phyloP scores from a whole-genome alignment of 495 filamentous ascomycete genomes.

The Trichoderma parareesei region DNA sequence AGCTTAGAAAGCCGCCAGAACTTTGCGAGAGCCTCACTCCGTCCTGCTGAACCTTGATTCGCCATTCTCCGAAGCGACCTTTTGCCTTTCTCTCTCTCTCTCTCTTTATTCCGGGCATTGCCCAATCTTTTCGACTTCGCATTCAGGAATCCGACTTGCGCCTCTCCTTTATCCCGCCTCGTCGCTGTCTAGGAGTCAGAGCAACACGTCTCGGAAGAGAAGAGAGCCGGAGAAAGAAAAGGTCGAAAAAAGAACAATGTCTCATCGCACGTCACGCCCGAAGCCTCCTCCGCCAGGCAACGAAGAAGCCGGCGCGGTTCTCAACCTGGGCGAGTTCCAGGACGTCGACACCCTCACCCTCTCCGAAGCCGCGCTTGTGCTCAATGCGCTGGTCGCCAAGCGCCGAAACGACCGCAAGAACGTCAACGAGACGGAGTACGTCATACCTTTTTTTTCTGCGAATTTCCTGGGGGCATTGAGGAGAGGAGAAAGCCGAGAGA shows the following conservation, averaged over 20 bases:
- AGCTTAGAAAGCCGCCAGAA: too few relatives aligned
- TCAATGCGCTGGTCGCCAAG: slow-evolving; percentile 76
- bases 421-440: slow-evolving; percentile 58
- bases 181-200: neutral
- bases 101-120: neutral
- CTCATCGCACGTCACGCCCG: slow-evolving; percentile 52
- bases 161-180: neutral
- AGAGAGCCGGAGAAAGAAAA: neutral
- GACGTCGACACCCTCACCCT: slow-evolving; percentile 79
- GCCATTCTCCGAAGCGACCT: neutral
- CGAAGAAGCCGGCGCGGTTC: slow-evolving; percentile 74
- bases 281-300: slow-evolving; percentile 69
- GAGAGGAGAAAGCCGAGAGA: neutral
- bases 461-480: neutral
- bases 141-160: neutral
- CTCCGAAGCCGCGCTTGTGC: slow-evolving; percentile 83
- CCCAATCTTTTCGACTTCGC: neutral
- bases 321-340: slow-evolving; percentile 87
- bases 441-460: neutral
- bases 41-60: neutral
- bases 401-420: slow-evolving; percentile 56
- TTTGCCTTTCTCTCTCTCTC: neutral
- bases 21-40: neutral
- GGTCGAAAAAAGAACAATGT: neutral
- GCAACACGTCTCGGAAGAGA: neutral